A percentile compares a stretch with the other conserved stretches of the same genome.
Evolutionary conservation across 805 yeast genomes (phyloP).

Genomic region (Candida coquimbonensis): DNA sequence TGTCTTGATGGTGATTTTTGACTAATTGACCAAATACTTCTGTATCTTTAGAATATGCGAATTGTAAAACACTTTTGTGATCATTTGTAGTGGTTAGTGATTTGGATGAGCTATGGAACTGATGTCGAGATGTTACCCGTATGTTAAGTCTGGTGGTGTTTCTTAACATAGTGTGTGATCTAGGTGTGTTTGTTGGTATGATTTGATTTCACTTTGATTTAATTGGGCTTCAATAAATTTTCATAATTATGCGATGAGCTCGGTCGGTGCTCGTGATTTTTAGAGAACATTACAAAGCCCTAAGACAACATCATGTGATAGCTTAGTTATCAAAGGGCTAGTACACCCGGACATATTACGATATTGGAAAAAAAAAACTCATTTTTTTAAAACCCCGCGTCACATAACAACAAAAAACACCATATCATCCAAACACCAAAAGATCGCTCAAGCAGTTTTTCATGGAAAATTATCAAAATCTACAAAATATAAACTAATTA

Average conservation of each 20-base stretch:
- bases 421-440: neutral
- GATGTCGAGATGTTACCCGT: neutral
- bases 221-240: neutral
- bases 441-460: neutral
- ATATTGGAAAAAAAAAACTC: no score
- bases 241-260: neutral
- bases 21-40: conserved; percentile 39
- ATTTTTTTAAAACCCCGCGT: neutral
- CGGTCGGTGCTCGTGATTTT: no score
- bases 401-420: neutral
- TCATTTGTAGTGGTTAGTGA: neutral
- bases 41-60: conserved; percentile 30
- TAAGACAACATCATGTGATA: no score
- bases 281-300: no score
- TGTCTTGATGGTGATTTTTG: conserved; percentile 29
- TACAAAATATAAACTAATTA: neutral
- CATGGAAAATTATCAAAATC: conserved; percentile 1
- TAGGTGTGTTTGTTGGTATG: neutral
- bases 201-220: neutral
- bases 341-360: no score
- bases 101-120: neutral
- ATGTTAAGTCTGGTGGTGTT: neutral
- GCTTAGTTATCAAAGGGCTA: no score
- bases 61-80: conserved; percentile 17
- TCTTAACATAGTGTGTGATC: neutral